Evolutionary conservation across 75 land plant species (phyloP).

Genomic region (Cryptomeria japonica): DNA sequence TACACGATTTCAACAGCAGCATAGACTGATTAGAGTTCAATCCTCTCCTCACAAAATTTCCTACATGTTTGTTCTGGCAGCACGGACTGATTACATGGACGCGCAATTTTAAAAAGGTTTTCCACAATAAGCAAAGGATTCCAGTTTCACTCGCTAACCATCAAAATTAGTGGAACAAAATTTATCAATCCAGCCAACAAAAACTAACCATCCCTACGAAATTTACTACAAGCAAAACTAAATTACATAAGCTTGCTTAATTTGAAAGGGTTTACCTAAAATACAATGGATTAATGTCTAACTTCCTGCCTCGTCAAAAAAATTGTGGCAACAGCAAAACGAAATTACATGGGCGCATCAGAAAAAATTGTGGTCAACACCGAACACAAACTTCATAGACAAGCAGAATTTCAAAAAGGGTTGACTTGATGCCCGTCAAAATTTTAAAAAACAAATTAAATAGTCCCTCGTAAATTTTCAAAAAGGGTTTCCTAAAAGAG

Average conservation of each 20-base stretch:
- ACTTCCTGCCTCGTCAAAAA: neutral
- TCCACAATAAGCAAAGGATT: neutral
- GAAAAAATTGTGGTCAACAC: too few relatives aligned
- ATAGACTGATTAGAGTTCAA: too few relatives aligned
- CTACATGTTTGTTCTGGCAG: neutral
- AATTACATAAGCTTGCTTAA: neutral
- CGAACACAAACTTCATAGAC: neutral
- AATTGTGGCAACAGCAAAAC: neutral
- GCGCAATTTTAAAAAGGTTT: too few relatives aligned
- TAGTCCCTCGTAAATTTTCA: constrained; percentile 68
- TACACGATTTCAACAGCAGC: too few relatives aligned
- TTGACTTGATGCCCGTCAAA: neutral
- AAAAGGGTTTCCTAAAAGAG: constrained; percentile 46
- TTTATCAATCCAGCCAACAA: neutral
- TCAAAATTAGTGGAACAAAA: neutral
- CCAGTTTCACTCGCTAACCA: neutral
- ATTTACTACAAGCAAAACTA: too few relatives aligned
- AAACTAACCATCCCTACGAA: neutral
- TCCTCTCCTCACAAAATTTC: too few relatives aligned
- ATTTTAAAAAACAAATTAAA: neutral
- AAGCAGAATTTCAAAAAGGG: neutral
- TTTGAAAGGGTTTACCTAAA: neutral
- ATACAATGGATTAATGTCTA: neutral
- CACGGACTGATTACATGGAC: neutral
- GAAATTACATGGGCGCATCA: neutral